phyloP scores from a whole-genome alignment of 2,329 filamentous ascomycete species.

The Periconia digitata region DNA sequence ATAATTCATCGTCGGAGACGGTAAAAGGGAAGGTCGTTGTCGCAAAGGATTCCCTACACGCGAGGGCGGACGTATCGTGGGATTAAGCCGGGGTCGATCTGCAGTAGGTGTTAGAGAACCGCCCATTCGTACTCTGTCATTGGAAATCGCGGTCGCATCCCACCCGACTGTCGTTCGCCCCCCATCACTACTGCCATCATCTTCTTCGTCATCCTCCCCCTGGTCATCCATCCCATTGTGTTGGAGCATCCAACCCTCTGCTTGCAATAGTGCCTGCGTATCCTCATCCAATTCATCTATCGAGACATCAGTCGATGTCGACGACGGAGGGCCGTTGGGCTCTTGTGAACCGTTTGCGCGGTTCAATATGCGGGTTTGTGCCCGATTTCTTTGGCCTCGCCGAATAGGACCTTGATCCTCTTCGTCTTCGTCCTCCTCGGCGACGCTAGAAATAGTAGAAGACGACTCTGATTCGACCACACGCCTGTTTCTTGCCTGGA shows the following conservation, averaged over 20 bases:
- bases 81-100: slow-evolving; percentile 47
- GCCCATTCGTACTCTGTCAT: slow-evolving; percentile 48
- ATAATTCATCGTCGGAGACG: slow-evolving; percentile 38
- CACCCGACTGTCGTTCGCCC: slow-evolving; percentile 49
- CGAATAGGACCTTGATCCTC: slow-evolving; percentile 40
- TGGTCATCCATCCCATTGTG: slow-evolving; percentile 41
- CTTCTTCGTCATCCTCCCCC: slow-evolving; percentile 30
- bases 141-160: slow-evolving; percentile 48
- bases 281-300: slow-evolving; percentile 43
- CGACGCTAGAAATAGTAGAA: slow-evolving; percentile 37
- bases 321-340: slow-evolving; percentile 32
- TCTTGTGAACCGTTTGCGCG: slow-evolving; percentile 39
- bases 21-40: slow-evolving; percentile 40
- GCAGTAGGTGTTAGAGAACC: slow-evolving; percentile 52
- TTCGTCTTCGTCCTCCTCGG: slow-evolving; percentile 40
- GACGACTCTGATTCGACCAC: slow-evolving; percentile 44
- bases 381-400: slow-evolving; percentile 33
- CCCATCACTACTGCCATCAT: slow-evolving; percentile 45
- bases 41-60: slow-evolving; percentile 40
- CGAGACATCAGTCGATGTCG: slow-evolving; percentile 39
- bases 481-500: slow-evolving; percentile 32
- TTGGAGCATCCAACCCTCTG: slow-evolving; percentile 42
- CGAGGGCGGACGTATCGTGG: slow-evolving; percentile 43
- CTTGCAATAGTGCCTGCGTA: slow-evolving; percentile 37
- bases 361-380: slow-evolving; percentile 31